Base-by-base conservation (phyloP, 768 basidiomycete species). In the Tulasnella sp. region DNA sequence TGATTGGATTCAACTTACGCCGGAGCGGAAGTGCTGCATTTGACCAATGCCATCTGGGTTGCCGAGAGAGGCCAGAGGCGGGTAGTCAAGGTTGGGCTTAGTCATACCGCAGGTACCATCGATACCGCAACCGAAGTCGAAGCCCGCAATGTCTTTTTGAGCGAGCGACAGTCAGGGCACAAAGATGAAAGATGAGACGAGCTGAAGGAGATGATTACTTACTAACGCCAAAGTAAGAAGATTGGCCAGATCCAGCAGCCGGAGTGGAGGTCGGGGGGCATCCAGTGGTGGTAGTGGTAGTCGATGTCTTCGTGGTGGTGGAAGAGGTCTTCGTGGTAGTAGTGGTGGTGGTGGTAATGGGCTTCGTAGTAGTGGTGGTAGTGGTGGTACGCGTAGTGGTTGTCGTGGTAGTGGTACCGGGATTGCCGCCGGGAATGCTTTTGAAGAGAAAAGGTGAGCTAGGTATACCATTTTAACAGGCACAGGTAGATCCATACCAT, bases 21-120 rank as follows among this genome's bases (percentile, higher is more conserved):
- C 79, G 0, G 82, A 77, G 66, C 84, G 82, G 74, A 89, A 89
- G 76, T 89, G 88, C 52, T 81, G 76, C 85, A 89, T 88, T 76
- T 89, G 88, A n/a, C 85, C 84, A 4, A 76, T 79, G 59, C 84
- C 85, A 69, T 85, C 83, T 35, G 76, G 72, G 83, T 84, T 83
- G 42, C 81, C 82, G 70, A 83, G 81, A 74, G 84, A 78, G 12
- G 77, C 78, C 62, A 87, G 12, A 59, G 65, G 65, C 3, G 44
- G 62, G 32, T 32, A 42, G 29, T 32, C 47, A 17, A 52, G 71
- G n/a, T 22, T 65, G 68, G 44, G 73, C 83, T 5, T 79, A 79
- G 67, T 80, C 78, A 74, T 84, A 84, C 22, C 85, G 84, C 75
- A 87, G 86, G 76, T 70, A 35, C 62, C 71, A 39, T 40, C 37